phyloP scores from a whole-genome alignment of 768 basidiomycete species.

The Galerina sulciceps region DNA sequence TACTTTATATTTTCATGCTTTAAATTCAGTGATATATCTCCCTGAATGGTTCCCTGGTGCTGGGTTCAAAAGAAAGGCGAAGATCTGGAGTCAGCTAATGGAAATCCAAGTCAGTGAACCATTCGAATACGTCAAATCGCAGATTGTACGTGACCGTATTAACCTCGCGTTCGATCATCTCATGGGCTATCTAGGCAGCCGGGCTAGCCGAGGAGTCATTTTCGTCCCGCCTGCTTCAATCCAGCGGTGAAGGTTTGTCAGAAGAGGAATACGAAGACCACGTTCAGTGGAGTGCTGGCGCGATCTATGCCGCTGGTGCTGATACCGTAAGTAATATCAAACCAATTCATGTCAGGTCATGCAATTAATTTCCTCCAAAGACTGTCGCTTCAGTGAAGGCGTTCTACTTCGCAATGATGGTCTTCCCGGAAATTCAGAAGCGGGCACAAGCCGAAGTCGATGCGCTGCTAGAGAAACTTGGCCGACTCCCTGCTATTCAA shows the following conservation, averaged over 20 bases:
- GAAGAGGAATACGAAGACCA: constrained; percentile 43
- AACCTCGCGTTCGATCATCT: constrained; percentile 22
- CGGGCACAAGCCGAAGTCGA: too few relatives aligned
- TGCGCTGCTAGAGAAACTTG: too few relatives aligned
- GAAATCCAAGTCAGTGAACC: constrained; percentile 39
- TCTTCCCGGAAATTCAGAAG: too few relatives aligned
- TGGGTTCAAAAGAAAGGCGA: constrained; percentile 36
- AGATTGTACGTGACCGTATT: constrained; percentile 36
- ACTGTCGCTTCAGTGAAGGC: too few relatives aligned
- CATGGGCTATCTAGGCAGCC: constrained; percentile 17
- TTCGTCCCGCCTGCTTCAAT: constrained; percentile 33
- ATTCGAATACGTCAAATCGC: constrained; percentile 47
- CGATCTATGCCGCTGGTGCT: constrained; percentile 16
- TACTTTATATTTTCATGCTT: neutral
- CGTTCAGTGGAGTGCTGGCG: constrained; percentile 30
- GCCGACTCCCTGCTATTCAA: too few relatives aligned
- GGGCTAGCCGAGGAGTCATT: neutral
- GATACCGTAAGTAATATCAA: too few relatives aligned
- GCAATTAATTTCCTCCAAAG: too few relatives aligned
- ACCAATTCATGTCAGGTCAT: too few relatives aligned
- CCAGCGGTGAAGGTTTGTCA: constrained; percentile 33
- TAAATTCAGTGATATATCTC: constrained; percentile 34
- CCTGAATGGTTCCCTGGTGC: constrained; percentile 47
- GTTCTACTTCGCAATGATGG: too few relatives aligned
- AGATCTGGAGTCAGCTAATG: constrained; percentile 21